Base-by-base conservation (phyloP, 768 basidiomycete species). In the Mycena rebaudengoi region DNA sequence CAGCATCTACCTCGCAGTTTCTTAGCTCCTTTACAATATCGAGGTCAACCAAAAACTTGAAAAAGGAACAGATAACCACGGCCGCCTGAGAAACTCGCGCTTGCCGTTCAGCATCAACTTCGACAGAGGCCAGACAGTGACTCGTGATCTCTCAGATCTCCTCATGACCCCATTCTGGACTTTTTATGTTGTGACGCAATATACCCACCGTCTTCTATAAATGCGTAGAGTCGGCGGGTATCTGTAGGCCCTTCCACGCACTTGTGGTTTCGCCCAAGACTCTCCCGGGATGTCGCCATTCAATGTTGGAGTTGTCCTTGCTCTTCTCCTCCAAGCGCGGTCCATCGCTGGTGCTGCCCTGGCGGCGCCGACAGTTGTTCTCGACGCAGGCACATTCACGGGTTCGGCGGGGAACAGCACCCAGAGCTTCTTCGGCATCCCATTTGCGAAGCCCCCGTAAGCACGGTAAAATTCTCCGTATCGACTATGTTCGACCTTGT, bases 361-460 rank as follows among this genome's bases (percentile, higher is more conserved):
- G 14, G 69, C 71, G n/a, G 66, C 65, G 18, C 79, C 80, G 2
- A 75, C 75, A 1, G 75, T 86, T 28, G 75, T 70, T 7, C 77
- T 86, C 33, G 82, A 83, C 65, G 63, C 74, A 45, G 85, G 77
- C 4, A 83, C 79, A 0, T 79, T 86, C 70, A 75, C 75, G n/a
- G 86, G 86, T 16, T 67, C 61, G 18, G 67, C 70, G 10, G 72
- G 71, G 32, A 60, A 60, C 3, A 68, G 75, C 12, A 70, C 79
- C 11, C 76, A 78, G 59, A 68, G 66, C 48, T 88, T 83, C 67
- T 71, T 85, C 3, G 85, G 86, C 3, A 85, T 88, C 37, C 86
- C 86, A 1, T 88, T 84, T 56, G 86, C 85, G 14, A 64, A 81
- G 69, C 82, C 87, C 23, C 85, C 86, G 87, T 88, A 62, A 64